phyloP scores from a whole-genome alignment of 805 yeast species.

The Zygotorulaspora danielsina region DNA sequence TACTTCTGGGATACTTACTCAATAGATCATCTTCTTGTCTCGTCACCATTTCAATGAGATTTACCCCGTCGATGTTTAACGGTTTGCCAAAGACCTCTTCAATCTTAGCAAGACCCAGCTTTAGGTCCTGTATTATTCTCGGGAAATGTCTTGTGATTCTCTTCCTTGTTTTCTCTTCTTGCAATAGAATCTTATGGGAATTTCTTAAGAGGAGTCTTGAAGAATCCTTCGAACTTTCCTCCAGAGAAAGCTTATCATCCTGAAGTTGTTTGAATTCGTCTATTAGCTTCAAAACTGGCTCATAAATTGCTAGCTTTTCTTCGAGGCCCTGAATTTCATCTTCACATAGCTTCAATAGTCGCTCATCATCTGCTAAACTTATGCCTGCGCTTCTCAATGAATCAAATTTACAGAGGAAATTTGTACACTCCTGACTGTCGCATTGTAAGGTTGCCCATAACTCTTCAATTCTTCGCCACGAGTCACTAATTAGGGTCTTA shows the following conservation, averaged over 20 bases:
- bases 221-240: slow-evolving; percentile 71
- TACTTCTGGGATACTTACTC: slow-evolving; percentile 34
- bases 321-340: slow-evolving; percentile 52
- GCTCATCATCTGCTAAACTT: slow-evolving; percentile 49
- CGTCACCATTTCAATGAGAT: slow-evolving; percentile 28
- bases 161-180: slow-evolving; percentile 76
- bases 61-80: slow-evolving; percentile 31
- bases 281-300: slow-evolving; percentile 54
- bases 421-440: slow-evolving; percentile 46
- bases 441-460: slow-evolving; percentile 63
- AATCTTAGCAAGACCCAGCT: slow-evolving; percentile 44
- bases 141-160: slow-evolving; percentile 68
- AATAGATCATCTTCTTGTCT: slow-evolving; percentile 34
- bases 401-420: slow-evolving; percentile 41
- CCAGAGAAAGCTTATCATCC: slow-evolving; percentile 57
- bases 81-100: slow-evolving; percentile 41
- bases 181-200: slow-evolving; percentile 70
- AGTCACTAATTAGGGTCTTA: slow-evolving; percentile 60
- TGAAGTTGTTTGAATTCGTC: slow-evolving; percentile 52
- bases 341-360: slow-evolving; percentile 59
- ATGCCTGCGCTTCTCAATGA: slow-evolving; percentile 12
- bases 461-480: slow-evolving; percentile 54
- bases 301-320: slow-evolving; percentile 45
- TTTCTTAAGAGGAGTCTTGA: slow-evolving; percentile 70
- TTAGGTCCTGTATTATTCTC: slow-evolving; percentile 49